Base-by-base conservation (phyloP, 2,329 filamentous ascomycete genomes). In the Allantophomopsis lycopodina region DNA sequence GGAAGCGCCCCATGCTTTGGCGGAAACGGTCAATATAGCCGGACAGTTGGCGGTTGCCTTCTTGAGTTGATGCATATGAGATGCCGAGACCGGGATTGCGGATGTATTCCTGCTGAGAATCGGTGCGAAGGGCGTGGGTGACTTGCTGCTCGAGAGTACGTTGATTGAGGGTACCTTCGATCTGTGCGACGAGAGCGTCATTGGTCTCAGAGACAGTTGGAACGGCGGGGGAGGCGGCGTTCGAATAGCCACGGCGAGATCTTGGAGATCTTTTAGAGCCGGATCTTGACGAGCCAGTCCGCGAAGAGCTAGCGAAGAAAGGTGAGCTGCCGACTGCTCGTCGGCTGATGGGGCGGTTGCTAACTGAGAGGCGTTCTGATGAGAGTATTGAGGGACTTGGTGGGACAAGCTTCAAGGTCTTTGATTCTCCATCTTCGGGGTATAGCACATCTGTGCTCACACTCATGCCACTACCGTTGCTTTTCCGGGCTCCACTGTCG, bases 11-110 rank as follows among this genome's bases (percentile, higher is more conserved):
- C 30, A 37, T 46, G 0, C 34, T 43, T 13, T 47, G 39, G 3
- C 39, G 34, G 5, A 50, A 31, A 2, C 44, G 47, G 14, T 41
- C 44, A 36, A 54, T 46, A 38, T 45, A 52, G 13, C 40, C 44
- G 28, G 44, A 41, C n/a, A 54, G 40, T 36, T 53, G 48, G 23
- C 50, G 42, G 1, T 51, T 54, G 6, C 50, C 48, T 41, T 55
- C 52, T 11, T 43, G 37, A 3, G 53, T 48, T n/a, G 44, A 33
- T 4, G 43, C 45, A 40, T 50, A 54, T 0, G 45, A 45, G 33
- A 49, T 48, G 1, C 45, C 48, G n/a, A 50, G 50, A 4, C 45
- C 44, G 11, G 42, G 37, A 3, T 42, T 36, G 5, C 42, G 40
- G n/a, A 16, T 40, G 37, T 7, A 46, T 12, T 7, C 40, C 14